A percentile compares a stretch with the other conserved stretches of the same genome.
Conservation (phyloP, 2,329 filamentous ascomycete genomes). For the Sporothrix euskadiensis region DNA sequence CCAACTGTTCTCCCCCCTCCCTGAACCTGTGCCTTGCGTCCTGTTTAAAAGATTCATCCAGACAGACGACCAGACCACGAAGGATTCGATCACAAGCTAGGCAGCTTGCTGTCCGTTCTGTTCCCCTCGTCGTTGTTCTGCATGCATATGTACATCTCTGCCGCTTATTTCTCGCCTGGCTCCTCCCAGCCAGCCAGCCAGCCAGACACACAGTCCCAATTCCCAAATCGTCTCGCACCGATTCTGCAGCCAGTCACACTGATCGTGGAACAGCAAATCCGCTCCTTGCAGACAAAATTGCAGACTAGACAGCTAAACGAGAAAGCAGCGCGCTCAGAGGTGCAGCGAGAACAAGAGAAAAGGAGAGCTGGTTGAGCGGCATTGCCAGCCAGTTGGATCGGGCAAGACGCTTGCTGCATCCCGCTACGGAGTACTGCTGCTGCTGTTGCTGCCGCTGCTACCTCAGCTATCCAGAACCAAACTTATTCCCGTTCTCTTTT, state of each 20-base stretch:
- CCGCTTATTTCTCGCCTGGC: slow-evolving; percentile 19
- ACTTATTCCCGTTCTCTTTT: neutral
- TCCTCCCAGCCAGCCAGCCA: slow-evolving; percentile 12
- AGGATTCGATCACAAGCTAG: slow-evolving; percentile 24
- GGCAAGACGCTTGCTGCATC: neutral
- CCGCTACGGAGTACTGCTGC: neutral
- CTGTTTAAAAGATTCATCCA: neutral
- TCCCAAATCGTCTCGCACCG: slow-evolving; percentile 10
- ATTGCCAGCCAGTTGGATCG: slow-evolving; percentile 21
- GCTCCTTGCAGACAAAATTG: neutral
- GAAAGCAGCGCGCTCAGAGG: neutral
- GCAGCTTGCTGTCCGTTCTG: neutral
- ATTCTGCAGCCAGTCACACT: slow-evolving; percentile 26
- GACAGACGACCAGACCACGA: slow-evolving; percentile 5
- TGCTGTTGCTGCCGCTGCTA: slow-evolving; percentile 13
- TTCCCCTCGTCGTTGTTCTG: neutral
- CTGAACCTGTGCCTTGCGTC: neutral
- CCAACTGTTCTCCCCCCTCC: neutral
- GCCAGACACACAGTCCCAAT: neutral
- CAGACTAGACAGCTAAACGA: neutral
- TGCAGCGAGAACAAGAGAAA: neutral
- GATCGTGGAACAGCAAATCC: slow-evolving; percentile 10
- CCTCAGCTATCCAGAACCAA: slow-evolving; percentile 19
- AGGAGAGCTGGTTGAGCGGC: neutral
- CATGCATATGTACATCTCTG: slow-evolving; percentile 19